Percentiles rank a stretch among this genome's conserved stretches.
Conservation (phyloP, 75 land plant genomes). For the Cunninghamia lanceolata region DNA sequence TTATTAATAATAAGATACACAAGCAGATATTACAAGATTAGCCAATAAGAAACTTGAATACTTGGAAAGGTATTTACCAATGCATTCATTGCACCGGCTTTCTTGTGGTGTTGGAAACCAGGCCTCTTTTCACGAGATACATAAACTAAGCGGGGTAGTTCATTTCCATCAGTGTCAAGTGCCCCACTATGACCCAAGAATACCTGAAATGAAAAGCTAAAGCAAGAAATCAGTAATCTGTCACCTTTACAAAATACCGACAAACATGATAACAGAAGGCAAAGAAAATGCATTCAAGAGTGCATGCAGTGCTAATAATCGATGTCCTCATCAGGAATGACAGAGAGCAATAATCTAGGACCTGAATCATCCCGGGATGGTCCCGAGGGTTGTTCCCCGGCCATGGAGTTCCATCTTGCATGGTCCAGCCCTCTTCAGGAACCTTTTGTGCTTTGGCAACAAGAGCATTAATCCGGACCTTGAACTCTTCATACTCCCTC, state of each 20-base stretch:
- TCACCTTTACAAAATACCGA: not conserved
- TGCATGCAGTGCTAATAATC: not conserved
- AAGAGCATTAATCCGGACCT: slow-evolving; percentile 66
- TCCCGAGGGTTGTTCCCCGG: slow-evolving; percentile 70
- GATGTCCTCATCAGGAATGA: not conserved
- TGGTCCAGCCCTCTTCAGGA: slow-evolving; percentile 73
- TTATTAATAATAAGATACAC: not conserved
- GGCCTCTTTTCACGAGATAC: slow-evolving; percentile 75
- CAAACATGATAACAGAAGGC: not conserved
- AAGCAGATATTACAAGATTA: not conserved
- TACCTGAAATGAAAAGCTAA: slow-evolving; percentile 30
- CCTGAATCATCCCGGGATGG: slow-evolving; percentile 86
- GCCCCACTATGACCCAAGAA: slow-evolving; percentile 60
- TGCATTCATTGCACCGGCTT: slow-evolving; percentile 79
- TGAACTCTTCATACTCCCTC: slow-evolving; percentile 89
- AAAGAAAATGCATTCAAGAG: not conserved
- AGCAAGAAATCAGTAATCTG: not conserved
- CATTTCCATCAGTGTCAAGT: slow-evolving; percentile 55
- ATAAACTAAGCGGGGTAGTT: slow-evolving; percentile 64
- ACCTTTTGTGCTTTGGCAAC: slow-evolving; percentile 68
- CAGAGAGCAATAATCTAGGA: not conserved
- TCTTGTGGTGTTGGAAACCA: slow-evolving; percentile 71
- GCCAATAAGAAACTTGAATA: not conserved
- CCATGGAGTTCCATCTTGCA: slow-evolving; percentile 82
- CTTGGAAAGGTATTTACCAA: slow-evolving; percentile 16